Percentiles rank a stretch among this genome's conserved stretches.
Conservation (phyloP, 1,284 basidiomycete genomes). For the Rhodofomes roseus region DNA sequence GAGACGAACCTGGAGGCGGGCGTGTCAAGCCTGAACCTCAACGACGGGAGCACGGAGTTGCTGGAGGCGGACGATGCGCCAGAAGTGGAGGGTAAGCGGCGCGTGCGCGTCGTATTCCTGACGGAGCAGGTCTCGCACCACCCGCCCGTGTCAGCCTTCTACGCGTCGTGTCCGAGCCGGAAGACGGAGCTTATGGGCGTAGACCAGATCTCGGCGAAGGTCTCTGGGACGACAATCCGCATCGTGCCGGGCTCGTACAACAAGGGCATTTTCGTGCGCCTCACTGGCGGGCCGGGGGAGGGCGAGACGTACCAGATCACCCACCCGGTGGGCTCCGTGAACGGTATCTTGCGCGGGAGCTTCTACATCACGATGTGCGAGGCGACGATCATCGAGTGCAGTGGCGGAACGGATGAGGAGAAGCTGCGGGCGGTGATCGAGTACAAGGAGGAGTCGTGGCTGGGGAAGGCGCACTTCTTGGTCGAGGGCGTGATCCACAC, state of each 20-base stretch:
- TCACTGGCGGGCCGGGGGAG: conserved; percentile 72
- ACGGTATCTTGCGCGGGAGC: conserved; percentile 86
- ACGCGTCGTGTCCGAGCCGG: conserved; percentile 72
- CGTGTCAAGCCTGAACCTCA: conserved; percentile 59
- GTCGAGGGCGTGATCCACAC: conserved; percentile 90
- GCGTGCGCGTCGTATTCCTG: conserved; percentile 65
- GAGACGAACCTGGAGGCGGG: conserved; percentile 44
- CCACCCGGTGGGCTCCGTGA: conserved; percentile 87
- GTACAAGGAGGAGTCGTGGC: conserved; percentile 98
- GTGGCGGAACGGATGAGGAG: conserved; percentile 59
- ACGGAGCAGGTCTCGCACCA: conserved; percentile 95
- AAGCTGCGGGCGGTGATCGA: conserved; percentile 80
- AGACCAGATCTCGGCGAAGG: conserved; percentile 92
- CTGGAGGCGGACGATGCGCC: conserved; percentile 22
- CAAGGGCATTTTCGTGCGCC: conserved; percentile 83
- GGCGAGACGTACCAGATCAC: conserved; percentile 88
- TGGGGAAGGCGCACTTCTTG: conserved; percentile 84
- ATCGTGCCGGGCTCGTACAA: conserved; percentile 83
- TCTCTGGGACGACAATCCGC: conserved; percentile 81
- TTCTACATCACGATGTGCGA: conserved; percentile 89
- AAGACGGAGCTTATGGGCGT: conserved; percentile 74
- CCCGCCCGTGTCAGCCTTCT: conserved; percentile 90
- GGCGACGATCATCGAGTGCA: conserved; percentile 80
- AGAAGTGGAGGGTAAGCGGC: conserved; percentile 22
- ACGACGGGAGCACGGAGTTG: conserved; percentile 30